A percentile compares a stretch with the other conserved stretches of the same genome.
phyloP scores from a whole-genome alignment of 1,139 yeast species.

The Lodderomyces pseudojiufengensis region DNA sequence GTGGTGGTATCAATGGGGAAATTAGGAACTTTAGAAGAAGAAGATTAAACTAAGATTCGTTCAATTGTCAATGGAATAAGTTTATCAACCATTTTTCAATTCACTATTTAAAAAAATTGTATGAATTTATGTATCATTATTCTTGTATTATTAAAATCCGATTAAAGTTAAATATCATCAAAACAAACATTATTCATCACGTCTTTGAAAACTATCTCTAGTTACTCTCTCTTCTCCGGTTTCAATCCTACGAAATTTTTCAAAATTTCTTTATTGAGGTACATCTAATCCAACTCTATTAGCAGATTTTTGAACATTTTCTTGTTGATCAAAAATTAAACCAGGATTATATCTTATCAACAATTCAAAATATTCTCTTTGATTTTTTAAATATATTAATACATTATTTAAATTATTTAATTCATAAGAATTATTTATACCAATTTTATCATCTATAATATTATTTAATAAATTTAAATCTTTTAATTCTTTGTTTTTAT shows the following conservation, averaged over 20 bases:
- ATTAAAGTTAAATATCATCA: too few species aligned
- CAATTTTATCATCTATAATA: conserved; percentile 7
- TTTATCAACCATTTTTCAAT: too few species aligned
- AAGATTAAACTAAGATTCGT: conserved; percentile 9
- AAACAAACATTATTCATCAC: too few species aligned
- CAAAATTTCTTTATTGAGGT: conserved; percentile 18
- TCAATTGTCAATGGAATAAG: too few species aligned
- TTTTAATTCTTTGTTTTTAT: conserved; percentile 6
- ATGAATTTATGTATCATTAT: too few species aligned
- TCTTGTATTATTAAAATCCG: too few species aligned
- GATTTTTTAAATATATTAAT: conserved; percentile 58
- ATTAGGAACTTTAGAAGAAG: conserved; percentile 12
- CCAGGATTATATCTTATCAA: conserved; percentile 88
- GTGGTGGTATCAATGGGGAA: too few species aligned
- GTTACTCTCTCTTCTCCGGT: too few species aligned
- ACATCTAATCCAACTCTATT: conserved; percentile 69
- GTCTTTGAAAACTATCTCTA: too few species aligned
- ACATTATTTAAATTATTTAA: conserved; percentile 43
- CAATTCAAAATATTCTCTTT: conserved; percentile 72
- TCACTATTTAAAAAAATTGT: too few species aligned
- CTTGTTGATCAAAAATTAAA: conserved; percentile 69
- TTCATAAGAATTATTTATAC: conserved; percentile 14
- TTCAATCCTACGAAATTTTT: too few species aligned
- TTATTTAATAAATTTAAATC: conserved; percentile 8
- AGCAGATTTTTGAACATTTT: conserved; percentile 76